Evolutionary conservation across 441 rosid genomes (phyloP), one percentile per base, ranked within the genome.

Genomic region (Bruguiera hainesii): DNA sequence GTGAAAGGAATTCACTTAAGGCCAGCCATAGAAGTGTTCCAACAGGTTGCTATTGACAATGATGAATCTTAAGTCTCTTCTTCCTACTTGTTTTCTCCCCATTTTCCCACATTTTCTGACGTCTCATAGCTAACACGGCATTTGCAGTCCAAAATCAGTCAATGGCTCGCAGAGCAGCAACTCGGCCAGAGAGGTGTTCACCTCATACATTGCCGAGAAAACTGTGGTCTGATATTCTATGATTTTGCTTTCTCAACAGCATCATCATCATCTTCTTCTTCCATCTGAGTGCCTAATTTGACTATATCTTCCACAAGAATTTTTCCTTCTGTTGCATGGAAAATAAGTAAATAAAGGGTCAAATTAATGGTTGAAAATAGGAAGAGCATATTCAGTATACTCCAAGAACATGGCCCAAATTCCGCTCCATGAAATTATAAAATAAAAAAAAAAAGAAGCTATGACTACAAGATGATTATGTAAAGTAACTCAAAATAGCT

Each of bases 281-380:
- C 97, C 30, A 77, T 83, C 75, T 72, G 79, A 80, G 90, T 84
- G 63, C 95, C 98, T 75, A 87, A 65, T 71, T 82, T 86, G 31
- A 93, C 88, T 42, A 93, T 90, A 80, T 93, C 98, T 81, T 93
- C 91, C 69, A 93, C 95, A 28, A 88, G 88, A 50, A 93, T 91
- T 81, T 90, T 93, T 71, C 98, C 97, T 72, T 93, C 97, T 90
- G 78, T 80, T 66, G 61, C 66, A 67, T 61, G 49, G 30, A 69
- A 67, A 50, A n/a, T 23, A 19, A 26, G 10, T 20, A 30, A 57
- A 52, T 28, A 26, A 23, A 42, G 58, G 48, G 30, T 53, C 25
- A 42, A 1, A 37, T 28, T n/a, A 15, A 9, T 52, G 64, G 52
- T 18, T 11, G 11, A 16, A 63, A 29, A 39, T 25, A 10, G 15